Base-by-base conservation (phyloP, 805 yeast species). In the Yamadazyma paraphyllophila region DNA sequence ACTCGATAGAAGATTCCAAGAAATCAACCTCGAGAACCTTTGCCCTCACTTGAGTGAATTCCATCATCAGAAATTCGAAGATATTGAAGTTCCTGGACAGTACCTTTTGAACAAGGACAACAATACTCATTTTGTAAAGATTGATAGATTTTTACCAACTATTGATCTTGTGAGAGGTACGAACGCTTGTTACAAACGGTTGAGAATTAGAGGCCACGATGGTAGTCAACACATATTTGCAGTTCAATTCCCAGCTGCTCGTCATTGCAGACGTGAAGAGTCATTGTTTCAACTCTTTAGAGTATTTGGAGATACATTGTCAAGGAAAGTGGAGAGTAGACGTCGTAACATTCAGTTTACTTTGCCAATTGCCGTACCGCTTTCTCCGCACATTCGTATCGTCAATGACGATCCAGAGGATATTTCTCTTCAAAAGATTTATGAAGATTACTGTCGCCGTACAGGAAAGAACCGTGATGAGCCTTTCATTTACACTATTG, bases 31-130 rank as follows among this genome's bases (percentile, higher is more conserved):
- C 51, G 99, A 94, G 66, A 82, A 90, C 46, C 74, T 94, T 51
- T 90, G 97, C 58, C 97, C 98, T 12, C 98, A 92, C 56, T 74
- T 94, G 63, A 85, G 96, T 61, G 97, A 91, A 61, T 94, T 95
- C 80, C 99, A 94, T 66, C 96, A 94, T 63, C 98, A 94, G 63
- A 92, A 90, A 66, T 94, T 94, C 61, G 99, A 94, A 63, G 99
- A 94, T 41, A 88, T 94, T 47, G 99, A 94, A 63, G 83, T 94
- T 47, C 99, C 99, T 0, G 99, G 99, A 1, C 99, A 94, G 61
- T 94, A 94, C 59, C 70, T 91, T 60, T 73, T 89, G 69, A 87
- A 88, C 62, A 86, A 84, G 61, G 98, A 92, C 57, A 89, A 78
- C 63, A 92, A 88, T 61, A 65, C 80, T n/a, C 96, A 92, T 63